Conservation (phyloP, 805 yeast genomes). For the Teunomyces atbi region DNA sequence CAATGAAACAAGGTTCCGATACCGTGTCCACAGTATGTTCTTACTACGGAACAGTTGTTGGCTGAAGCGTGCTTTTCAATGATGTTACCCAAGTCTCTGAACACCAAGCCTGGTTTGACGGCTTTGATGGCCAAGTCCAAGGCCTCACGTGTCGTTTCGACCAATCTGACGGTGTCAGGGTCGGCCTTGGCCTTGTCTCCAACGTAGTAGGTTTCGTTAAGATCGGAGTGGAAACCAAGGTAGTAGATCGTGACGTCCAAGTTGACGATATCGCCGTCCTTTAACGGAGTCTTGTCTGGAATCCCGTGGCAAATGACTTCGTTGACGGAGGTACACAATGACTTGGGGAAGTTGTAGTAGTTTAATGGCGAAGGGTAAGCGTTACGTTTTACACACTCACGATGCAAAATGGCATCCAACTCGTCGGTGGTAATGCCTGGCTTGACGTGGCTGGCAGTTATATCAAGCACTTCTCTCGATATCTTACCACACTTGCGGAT, state of each 20-base stretch:
- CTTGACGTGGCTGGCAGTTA: constrained; percentile 75
- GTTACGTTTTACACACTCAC: constrained; percentile 81
- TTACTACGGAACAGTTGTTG: constrained; percentile 80
- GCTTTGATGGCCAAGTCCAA: constrained; percentile 76
- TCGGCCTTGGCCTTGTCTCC: constrained; percentile 84
- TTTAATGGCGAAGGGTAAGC: constrained; percentile 95
- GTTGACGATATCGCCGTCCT: constrained; percentile 94
- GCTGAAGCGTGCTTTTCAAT: constrained; percentile 84
- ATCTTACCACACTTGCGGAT: constrained; percentile 72
- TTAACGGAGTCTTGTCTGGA: constrained; percentile 81
- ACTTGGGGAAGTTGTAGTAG: constrained; percentile 90
- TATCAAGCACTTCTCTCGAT: constrained; percentile 87
- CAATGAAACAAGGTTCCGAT: constrained; percentile 84
- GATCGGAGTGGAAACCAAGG: constrained; percentile 89
- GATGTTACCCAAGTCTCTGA: constrained; percentile 81
- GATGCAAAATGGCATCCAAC: constrained; percentile 80
- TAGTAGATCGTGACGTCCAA: constrained; percentile 83
- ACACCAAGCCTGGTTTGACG: constrained; percentile 89
- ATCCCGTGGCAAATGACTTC: constrained; percentile 97
- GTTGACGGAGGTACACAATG: constrained; percentile 89
- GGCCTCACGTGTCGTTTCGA: constrained; percentile 84
- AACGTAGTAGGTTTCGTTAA: constrained; percentile 95
- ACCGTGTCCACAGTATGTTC: constrained; percentile 94
- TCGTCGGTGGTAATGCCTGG: constrained; percentile 96
- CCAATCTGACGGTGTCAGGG: constrained; percentile 80